These are phyloP conservation scores for Alternaria gaisen DNA, from an alignment of 2,329 filamentous ascomycete genomes.

Conservation along the genomic window DNA sequence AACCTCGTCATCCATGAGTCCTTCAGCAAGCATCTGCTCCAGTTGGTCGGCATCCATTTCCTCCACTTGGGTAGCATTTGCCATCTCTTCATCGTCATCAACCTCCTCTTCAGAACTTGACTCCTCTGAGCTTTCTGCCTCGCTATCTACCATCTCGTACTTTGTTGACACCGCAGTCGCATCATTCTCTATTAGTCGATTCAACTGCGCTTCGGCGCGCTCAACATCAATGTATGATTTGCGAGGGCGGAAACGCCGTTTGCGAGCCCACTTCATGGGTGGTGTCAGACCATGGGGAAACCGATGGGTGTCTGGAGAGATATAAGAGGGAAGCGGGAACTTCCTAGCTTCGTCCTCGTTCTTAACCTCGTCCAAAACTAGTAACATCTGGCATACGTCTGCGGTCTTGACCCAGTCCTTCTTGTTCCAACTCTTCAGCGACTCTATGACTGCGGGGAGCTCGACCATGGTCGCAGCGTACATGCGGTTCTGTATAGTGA, in stretches of 20 bases:
- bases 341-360: conserved; percentile 61
- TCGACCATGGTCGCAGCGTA: conserved; percentile 85
- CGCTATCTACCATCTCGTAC: conserved; percentile 65
- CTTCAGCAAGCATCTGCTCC: conserved; percentile 41
- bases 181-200: conserved; percentile 76
- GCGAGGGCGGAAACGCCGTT: conserved; percentile 83
- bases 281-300: conserved; percentile 89
- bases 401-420: conserved; percentile 87
- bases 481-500: conserved; percentile 73
- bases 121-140: conserved; percentile 56
- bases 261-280: conserved; percentile 85
- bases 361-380: conserved; percentile 75
- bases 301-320: conserved; percentile 72
- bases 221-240: conserved; percentile 85
- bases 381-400: conserved; percentile 88
- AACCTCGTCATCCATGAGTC: conserved; percentile 49
- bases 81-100: conserved; percentile 53
- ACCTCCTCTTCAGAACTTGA: conserved; percentile 49
- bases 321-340: conserved; percentile 72
- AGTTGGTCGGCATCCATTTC: conserved; percentile 55
- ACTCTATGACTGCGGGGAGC: conserved; percentile 85
- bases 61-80: conserved; percentile 47
- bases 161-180: conserved; percentile 63
- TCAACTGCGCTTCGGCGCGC: conserved; percentile 81
- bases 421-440: conserved; percentile 93